phyloP scores from a whole-genome alignment of 1,284 basidiomycete genomes.

The Pyrrhoderma lamaoense region DNA sequence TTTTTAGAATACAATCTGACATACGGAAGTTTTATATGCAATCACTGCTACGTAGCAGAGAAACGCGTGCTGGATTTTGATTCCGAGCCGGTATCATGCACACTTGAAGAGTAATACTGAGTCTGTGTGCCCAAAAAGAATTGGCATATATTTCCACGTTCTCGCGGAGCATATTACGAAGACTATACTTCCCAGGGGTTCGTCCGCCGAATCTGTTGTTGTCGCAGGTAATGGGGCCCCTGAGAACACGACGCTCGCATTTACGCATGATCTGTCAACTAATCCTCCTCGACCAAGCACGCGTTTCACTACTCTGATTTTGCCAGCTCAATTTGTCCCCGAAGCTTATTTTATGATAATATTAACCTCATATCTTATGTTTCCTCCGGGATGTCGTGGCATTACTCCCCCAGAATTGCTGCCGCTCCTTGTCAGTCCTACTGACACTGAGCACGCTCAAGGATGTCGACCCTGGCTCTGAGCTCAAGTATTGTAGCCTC shows the following conservation, averaged over 20 bases:
- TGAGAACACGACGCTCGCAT: conserved; percentile 4
- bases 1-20: not conserved
- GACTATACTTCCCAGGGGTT: not conserved
- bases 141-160: no score
- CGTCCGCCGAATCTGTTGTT: not conserved
- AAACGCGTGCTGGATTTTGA: not conserved
- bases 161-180: no score
- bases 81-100: not conserved
- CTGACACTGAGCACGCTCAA: not conserved
- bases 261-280: conserved; percentile 4
- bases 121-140: no score
- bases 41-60: conserved; percentile 11
- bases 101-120: not conserved
- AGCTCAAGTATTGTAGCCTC: no score
- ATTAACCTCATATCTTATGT: conserved; percentile 4
- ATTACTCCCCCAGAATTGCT: conserved; percentile 29
- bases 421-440: not conserved
- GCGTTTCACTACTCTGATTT: not conserved
- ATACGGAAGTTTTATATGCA: conserved; percentile 10
- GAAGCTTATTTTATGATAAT: conserved; percentile 4
- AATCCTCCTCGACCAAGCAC: not conserved
- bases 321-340: conserved; percentile 11
- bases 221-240: conserved; percentile 12
- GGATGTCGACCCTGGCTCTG: no score
- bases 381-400: not conserved